These are phyloP conservation scores for Hericium coralloides DNA, from an alignment of 768 basidiomycete genomes.

Conservation along the genomic window DNA sequence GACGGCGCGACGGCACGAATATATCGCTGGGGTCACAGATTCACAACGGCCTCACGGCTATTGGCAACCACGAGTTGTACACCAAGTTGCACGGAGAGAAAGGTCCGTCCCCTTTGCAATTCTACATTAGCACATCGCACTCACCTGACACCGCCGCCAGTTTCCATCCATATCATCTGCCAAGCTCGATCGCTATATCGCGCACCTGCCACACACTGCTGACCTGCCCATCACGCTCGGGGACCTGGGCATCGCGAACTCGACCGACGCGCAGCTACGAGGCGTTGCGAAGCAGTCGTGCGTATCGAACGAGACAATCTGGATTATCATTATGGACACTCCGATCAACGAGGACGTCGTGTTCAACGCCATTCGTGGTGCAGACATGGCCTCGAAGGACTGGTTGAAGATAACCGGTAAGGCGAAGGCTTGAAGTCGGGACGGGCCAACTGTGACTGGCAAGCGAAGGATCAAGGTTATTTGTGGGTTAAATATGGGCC, in stretches of 20 bases:
- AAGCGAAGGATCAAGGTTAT: too few species aligned
- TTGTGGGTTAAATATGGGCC: too few species aligned
- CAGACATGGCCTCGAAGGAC: constrained; percentile 18
- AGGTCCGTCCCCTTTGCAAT: constrained; percentile 7
- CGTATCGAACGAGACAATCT: constrained; percentile 21
- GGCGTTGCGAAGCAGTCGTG: constrained; percentile 20
- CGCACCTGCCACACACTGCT: constrained; percentile 21
- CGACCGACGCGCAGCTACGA: constrained; percentile 19
- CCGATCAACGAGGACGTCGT: constrained; percentile 21
- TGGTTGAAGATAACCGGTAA: constrained; percentile 17
- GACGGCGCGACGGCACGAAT: too few species aligned
- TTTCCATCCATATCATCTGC: constrained; percentile 21
- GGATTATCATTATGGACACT: constrained; percentile 24
- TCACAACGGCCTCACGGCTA: constrained; percentile 24
- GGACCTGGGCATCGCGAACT: constrained; percentile 20
- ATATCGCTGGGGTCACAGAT: constrained; percentile 17
- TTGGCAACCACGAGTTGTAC: constrained; percentile 17
- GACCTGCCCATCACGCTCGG: constrained; percentile 22
- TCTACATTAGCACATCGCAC: not conserved
- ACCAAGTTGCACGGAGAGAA: constrained; percentile 23
- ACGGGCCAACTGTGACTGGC: too few species aligned
- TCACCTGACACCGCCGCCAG: constrained; percentile 5
- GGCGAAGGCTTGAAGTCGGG: too few species aligned
- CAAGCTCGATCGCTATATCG: constrained; percentile 24
- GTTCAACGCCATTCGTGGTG: constrained; percentile 21